Evolutionary conservation across 495 filamentous ascomycete genomes (phyloP).

Genomic region (Staphylotrichum longicolle): DNA sequence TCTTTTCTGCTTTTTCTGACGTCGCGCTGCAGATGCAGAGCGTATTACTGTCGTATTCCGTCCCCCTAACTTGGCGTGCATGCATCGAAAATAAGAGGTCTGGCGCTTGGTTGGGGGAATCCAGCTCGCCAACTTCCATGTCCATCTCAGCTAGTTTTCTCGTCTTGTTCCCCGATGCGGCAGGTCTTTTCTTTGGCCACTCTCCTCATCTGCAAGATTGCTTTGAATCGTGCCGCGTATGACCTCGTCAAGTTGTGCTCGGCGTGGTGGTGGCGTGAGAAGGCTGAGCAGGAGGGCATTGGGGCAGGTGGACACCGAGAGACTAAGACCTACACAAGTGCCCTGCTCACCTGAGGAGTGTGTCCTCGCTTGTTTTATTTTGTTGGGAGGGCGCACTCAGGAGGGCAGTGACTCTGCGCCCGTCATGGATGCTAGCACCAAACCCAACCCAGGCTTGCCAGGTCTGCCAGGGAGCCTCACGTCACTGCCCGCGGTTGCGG

Average conservation of each 20-base stretch:
- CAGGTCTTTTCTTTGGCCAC: constrained; percentile 1
- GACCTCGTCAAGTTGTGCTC: constrained; percentile 2
- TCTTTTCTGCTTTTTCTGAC: too few species aligned
- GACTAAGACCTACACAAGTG: neutral
- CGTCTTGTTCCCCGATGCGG: neutral
- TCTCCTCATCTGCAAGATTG: neutral
- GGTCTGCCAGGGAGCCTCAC: neutral
- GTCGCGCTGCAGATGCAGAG: too few species aligned
- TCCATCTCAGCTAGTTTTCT: neutral
- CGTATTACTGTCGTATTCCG: neutral
- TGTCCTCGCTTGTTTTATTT: too few species aligned
- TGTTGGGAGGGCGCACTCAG: neutral
- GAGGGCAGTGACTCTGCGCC: constrained; percentile 12
- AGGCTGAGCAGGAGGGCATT: constrained; percentile 9
- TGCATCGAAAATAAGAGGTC: neutral
- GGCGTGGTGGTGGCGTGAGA: constrained; percentile 11
- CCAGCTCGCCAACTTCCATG: neutral
- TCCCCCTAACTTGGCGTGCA: neutral
- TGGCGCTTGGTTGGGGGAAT: neutral
- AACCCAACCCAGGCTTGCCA: too few species aligned
- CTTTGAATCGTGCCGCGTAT: constrained; percentile 9
- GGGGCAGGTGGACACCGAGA: neutral
- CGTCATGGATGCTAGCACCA: too few species aligned
- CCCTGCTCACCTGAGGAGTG: constrained; percentile 13
- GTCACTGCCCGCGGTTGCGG: neutral